phyloP scores from a whole-genome alignment of 805 yeast species.

The Ogataea allantospora region DNA sequence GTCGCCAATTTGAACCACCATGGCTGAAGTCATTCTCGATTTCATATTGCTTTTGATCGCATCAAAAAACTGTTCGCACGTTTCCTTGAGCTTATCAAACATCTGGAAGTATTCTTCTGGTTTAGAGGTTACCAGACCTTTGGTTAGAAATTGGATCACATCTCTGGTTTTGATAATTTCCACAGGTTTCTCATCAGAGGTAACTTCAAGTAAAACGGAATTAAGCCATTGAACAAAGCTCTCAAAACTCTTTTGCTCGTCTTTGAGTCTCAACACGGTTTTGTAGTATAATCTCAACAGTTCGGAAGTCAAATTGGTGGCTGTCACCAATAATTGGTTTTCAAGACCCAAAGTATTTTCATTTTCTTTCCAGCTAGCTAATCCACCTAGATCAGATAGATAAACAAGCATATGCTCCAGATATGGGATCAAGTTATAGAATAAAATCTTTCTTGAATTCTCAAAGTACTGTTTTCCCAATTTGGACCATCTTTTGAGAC shows the following conservation, averaged over 20 bases:
- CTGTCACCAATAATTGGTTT: constrained; percentile 14
- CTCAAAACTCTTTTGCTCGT: constrained; percentile 46
- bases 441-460: constrained; percentile 43
- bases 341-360: constrained; percentile 21
- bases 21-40: constrained; percentile 12
- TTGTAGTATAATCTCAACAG: constrained; percentile 37
- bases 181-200: constrained; percentile 36
- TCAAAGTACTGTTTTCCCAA: constrained; percentile 53
- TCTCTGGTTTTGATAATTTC: constrained; percentile 26
- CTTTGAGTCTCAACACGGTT: constrained; percentile 43
- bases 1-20: constrained; percentile 14
- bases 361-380: constrained; percentile 38
- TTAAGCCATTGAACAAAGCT: constrained; percentile 46
- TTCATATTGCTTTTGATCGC: constrained; percentile 25
- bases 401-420: constrained; percentile 53
- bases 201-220: constrained; percentile 36
- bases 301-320: constrained; percentile 20
- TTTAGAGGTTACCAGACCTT: constrained; percentile 15
- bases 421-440: constrained; percentile 51
- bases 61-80: constrained; percentile 16
- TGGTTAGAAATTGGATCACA: constrained; percentile 33
- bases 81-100: constrained; percentile 14
- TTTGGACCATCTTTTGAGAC: constrained; percentile 53
- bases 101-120: constrained; percentile 6
- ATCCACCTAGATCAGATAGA: constrained; percentile 41